Evolutionary conservation across 208 protist species (phyloP), one percentile per base, ranked within the genome.

Genomic region (Leishmania turanica): DNA sequence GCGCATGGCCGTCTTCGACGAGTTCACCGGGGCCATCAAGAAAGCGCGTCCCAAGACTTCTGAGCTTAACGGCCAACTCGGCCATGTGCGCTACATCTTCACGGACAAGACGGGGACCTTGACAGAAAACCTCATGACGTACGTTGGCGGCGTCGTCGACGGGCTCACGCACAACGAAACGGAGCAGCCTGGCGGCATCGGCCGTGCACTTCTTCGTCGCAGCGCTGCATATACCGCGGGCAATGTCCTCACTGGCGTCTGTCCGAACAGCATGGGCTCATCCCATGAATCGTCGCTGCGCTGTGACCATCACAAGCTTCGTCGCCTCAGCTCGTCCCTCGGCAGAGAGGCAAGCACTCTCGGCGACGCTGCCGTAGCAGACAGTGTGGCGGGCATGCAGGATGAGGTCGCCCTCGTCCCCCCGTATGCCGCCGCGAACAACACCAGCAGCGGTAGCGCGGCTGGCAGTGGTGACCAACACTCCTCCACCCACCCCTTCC

Each of bases 61-160:
- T 2, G 88, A 97, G 77, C 84, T 98, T 17, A 98, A 98, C 91
- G 91, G 77, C 49, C 89, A 98, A 79, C 87, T 98, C 42, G 91
- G 88, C 7, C 87, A 91, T 65, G 89, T 98, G 76, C 86, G 86
- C 69, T 96, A 96, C 85, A 92, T 98, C 68, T 98, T 98, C 86
- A 95, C 93, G 7, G 96, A 98, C 84, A 98, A 98, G 78, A 98
- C 96, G 19, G 96, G 96, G 47, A 98, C 96, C 21, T 79, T 98
- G 71, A 98, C 96, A 37, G 90, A 98, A 75, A 98, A 98, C 70
- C 62, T 91, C 11, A 98, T 98, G 96, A 92, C 90, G 8, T 97
- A 95, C 84, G 89, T 95, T 15, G 89, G 85, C 60, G 91, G 91
- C 40, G 87, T 83, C 82, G 88, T 91, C 24, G 78, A 81, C n/a